phyloP scores from a whole-genome alignment of 2,329 filamentous ascomycete species.

The Verticillium albo-atrum region DNA sequence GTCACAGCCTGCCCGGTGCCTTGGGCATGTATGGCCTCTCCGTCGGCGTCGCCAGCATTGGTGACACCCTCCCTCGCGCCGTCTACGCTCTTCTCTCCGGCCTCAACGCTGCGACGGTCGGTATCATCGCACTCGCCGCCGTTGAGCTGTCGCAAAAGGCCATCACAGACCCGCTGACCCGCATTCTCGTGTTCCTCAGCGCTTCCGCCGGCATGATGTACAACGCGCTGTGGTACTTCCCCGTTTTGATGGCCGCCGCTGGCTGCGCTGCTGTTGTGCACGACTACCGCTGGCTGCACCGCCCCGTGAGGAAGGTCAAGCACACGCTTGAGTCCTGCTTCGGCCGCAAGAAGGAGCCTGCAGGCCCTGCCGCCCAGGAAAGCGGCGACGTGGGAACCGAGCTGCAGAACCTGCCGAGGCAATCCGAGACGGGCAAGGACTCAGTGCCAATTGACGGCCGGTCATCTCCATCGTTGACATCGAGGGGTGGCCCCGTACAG shows the following conservation, averaged over 20 bases:
- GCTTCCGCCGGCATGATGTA: slow-evolving; percentile 64
- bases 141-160: slow-evolving; percentile 64
- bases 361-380: slow-evolving; percentile 2
- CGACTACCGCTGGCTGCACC: slow-evolving; percentile 50
- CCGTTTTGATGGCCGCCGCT: slow-evolving; percentile 53
- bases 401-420: background rate
- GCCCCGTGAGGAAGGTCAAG: slow-evolving; percentile 15
- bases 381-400: background rate
- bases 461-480: background rate
- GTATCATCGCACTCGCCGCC: slow-evolving; percentile 66
- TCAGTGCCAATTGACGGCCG: background rate
- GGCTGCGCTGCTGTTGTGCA: slow-evolving; percentile 49
- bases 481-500: background rate
- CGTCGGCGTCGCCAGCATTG: slow-evolving; percentile 58
- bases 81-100: slow-evolving; percentile 69
- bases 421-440: background rate
- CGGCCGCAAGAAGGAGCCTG: background rate
- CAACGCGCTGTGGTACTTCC: slow-evolving; percentile 73
- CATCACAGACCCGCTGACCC: slow-evolving; percentile 59
- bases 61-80: slow-evolving; percentile 50
- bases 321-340: background rate
- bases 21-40: slow-evolving; percentile 66
- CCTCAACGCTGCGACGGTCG: slow-evolving; percentile 67
- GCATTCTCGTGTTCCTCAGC: slow-evolving; percentile 59
- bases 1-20: slow-evolving; percentile 58